Base-by-base conservation (phyloP, 345 rosid species). In the Combretum micranthum region DNA sequence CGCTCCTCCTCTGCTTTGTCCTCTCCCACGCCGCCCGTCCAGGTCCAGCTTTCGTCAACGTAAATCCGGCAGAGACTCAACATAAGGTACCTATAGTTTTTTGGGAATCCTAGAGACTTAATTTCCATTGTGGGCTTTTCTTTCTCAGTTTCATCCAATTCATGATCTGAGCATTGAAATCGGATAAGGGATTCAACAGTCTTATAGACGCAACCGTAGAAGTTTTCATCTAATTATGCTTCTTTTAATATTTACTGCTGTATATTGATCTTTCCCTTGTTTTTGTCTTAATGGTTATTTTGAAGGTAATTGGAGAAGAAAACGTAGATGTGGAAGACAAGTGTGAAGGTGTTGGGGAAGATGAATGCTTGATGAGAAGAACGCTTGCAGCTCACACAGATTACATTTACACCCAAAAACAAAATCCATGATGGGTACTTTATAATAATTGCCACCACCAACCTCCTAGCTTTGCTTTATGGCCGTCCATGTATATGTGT, bases 281-380 rank as follows among this genome's bases (percentile, higher is more conserved):
- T 3, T 17, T 26, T 7, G 17, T 19, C 23, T 15, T 45, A 44
- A 4, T 23, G 42, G 6, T n/a, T 13, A 0, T 52, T 61, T 25
- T 25, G 39, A 53, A 62, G 57, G 60, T 19, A 13, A 48, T 63
- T 44, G 47, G 42, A 15, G 42, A 55, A 15, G 57, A 32, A 26
- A 70, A 53, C 60, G 64, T 47, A 0, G 70, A 44, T 23, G 68
- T 46, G 19, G 83, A 72, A 14, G 78, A 62, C 15, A 55, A 66
- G 53, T 80, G 85, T 56, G 75, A 73, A 1, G 84, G 81, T 57
- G 50, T 67, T 18, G 83, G 56, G 39, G 83, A 75, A 73, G 85
- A 83, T 50, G 88, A 82, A 49, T 80, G 85, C 71, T 66, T 83
- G 69, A 64, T 58, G 65, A 73, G 78, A 37, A 69, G 74, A 60